Base-by-base conservation (phyloP, 352 stramenopile genomes). In the Nothophytophthora sp. region DNA sequence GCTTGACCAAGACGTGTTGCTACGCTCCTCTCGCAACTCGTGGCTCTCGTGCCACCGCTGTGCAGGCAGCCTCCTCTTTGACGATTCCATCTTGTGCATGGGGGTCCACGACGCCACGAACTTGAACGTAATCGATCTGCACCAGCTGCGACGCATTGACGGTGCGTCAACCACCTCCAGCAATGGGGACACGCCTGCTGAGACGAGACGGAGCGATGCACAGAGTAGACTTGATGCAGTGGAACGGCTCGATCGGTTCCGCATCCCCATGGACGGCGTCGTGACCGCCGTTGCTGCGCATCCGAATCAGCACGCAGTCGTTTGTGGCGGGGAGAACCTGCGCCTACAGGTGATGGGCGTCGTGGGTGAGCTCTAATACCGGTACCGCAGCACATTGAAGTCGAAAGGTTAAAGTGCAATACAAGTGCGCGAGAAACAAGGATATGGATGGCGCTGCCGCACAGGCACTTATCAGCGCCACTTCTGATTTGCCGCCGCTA, bases 21-120 rank as follows among this genome's bases (percentile, higher is more conserved):
- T 49, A 12, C 51, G 57, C 5, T 59, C 49, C 10, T 38, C 63
- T 13, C 63, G 73, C 12, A 72, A 70, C 29, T 86, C 76, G 11
- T 89, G 73, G 78, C 59, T 87, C 6, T 62, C 60, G 27, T 71
- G 59, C 11, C 78, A 89, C 47, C 73, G 78, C 39, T 89, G 78
- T 42, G 24, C 57, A 0, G 57, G 58, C 5, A 65, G 65, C 1
- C 55, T 82, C 23, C 51, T 82, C 16, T 86, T 86, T 33, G 63
- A 82, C 47, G 53, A 73, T 19, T 70, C 72, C 2, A 70, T 86
- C 37, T 38, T 84, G 35, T 89, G 78, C 40, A 73, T 59, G 3
- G 73, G 78, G 0, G 60, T 78, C 11, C 54, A 59, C 24, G 73
- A 85, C 19, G 58, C 62, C 5, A 37, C 33, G 9, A 67, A 50